Evolutionary conservation across 2,329 filamentous ascomycete genomes (phyloP).

Genomic region (Ceratocystis destructans): DNA sequence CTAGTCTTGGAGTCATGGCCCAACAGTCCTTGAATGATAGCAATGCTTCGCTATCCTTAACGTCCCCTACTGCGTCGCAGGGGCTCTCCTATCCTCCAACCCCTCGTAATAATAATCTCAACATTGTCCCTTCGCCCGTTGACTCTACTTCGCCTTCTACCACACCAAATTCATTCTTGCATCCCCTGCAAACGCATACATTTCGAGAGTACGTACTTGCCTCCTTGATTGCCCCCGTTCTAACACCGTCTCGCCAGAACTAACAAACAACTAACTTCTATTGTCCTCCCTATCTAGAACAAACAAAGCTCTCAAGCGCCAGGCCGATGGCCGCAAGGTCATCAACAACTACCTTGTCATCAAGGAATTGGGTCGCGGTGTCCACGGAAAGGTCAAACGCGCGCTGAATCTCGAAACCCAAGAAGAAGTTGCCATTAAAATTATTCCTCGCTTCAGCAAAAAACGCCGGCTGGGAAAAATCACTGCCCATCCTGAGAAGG

Average conservation of each 20-base stretch:
- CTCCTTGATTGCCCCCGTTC: not conserved
- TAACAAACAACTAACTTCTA: not conserved
- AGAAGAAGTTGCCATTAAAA: slow-evolving; percentile 90
- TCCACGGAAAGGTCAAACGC: slow-evolving; percentile 95
- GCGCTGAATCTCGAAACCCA: slow-evolving; percentile 64
- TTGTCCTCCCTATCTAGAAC: slow-evolving; percentile 40
- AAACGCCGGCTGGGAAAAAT: slow-evolving; percentile 81
- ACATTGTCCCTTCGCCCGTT: slow-evolving; percentile 36
- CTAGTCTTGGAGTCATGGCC: not conserved
- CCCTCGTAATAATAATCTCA: slow-evolving; percentile 15
- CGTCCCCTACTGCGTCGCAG: slow-evolving; percentile 12
- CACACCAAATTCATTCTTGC: slow-evolving; percentile 44
- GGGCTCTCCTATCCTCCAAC: slow-evolving; percentile 15
- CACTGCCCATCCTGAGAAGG: slow-evolving; percentile 41
- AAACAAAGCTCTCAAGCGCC: slow-evolving; percentile 77
- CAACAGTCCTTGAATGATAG: not conserved
- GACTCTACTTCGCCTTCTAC: slow-evolving; percentile 39
- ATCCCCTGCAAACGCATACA: slow-evolving; percentile 57
- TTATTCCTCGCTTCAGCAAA: slow-evolving; percentile 91
- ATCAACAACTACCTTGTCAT: slow-evolving; percentile 98
- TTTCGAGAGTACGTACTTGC: slow-evolving; percentile 55
- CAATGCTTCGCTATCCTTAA: slow-evolving; percentile 8
- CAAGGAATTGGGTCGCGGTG: slow-evolving; percentile 86
- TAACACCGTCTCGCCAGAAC: not conserved
- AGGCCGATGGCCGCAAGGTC: slow-evolving; percentile 77